A percentile compares a stretch with the other conserved stretches of the same genome.
Evolutionary conservation across 768 basidiomycete species (phyloP).

Genomic region (Basidioascus undulatus): DNA sequence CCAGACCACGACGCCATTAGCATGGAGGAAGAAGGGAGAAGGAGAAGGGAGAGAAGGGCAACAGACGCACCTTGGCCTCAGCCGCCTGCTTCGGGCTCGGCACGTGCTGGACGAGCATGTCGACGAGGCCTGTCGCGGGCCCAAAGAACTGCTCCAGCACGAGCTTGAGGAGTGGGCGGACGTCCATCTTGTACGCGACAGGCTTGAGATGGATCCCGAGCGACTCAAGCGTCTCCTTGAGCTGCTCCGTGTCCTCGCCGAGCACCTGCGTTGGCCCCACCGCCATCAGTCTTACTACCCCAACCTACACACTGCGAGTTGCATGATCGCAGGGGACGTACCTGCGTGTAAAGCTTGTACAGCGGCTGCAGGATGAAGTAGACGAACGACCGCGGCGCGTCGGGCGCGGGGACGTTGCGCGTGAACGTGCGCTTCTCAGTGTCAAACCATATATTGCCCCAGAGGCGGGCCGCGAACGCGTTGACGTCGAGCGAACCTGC

Average conservation of each 20-base stretch:
- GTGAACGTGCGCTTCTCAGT: slow-evolving; percentile 64
- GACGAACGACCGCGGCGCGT: slow-evolving; percentile 62
- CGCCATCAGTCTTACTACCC: not conserved
- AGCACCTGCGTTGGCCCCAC: slow-evolving; percentile 33
- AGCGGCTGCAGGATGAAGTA: slow-evolving; percentile 89
- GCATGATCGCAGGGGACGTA: slow-evolving; percentile 7
- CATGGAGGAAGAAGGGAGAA: not conserved
- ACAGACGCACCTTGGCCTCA: slow-evolving; percentile 17
- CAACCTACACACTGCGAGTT: not conserved
- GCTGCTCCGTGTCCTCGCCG: slow-evolving; percentile 72
- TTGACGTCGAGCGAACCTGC: slow-evolving; percentile 54
- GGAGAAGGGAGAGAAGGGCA: not conserved
- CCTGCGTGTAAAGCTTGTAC: slow-evolving; percentile 77
- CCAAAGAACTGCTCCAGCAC: slow-evolving; percentile 94
- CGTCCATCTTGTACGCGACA: slow-evolving; percentile 95
- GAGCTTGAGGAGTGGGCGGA: slow-evolving; percentile 74
- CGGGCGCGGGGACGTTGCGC: slow-evolving; percentile 55
- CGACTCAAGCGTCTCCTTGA: slow-evolving; percentile 49
- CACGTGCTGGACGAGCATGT: slow-evolving; percentile 72
- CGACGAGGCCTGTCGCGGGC: slow-evolving; percentile 62
- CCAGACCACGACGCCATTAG: not conserved
- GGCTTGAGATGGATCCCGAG: slow-evolving; percentile 73
- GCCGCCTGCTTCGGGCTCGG: slow-evolving; percentile 32
- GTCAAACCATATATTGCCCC: slow-evolving; percentile 96
- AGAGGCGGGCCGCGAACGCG: slow-evolving; percentile 69